A percentile compares a stretch with the other conserved stretches of the same genome.
Evolutionary conservation across 495 filamentous ascomycete species (phyloP).

Genomic region (Xylaria grammica): DNA sequence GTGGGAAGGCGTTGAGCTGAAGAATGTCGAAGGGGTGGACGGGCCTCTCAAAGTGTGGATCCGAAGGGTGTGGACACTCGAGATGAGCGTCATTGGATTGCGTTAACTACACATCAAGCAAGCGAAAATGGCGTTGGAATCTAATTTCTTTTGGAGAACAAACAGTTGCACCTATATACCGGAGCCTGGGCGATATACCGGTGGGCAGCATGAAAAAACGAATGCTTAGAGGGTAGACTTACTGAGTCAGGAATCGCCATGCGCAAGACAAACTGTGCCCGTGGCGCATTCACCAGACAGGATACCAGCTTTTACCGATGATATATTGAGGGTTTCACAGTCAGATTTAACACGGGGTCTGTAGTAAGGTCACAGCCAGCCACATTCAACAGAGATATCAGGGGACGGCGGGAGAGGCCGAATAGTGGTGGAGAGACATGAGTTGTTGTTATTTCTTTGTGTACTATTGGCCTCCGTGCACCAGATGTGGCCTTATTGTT

Average conservation of each 20-base stretch:
- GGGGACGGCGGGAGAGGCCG: not conserved
- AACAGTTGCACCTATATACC: slow-evolving; percentile 22
- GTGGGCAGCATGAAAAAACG: slow-evolving; percentile 17
- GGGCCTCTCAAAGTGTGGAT: slow-evolving; percentile 98
- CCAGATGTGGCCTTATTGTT: not conserved
- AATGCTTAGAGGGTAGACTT: not conserved
- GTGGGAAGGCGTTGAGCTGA: slow-evolving; percentile 98
- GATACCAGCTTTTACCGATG: not conserved
- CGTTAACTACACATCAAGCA: slow-evolving; percentile 57
- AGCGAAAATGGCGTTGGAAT: slow-evolving; percentile 33
- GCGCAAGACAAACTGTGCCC: not conserved
- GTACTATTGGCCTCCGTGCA: not conserved
- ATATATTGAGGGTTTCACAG: not conserved
- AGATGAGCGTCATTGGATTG: slow-evolving; percentile 97
- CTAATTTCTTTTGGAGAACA: slow-evolving; percentile 25
- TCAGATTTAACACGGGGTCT: not conserved
- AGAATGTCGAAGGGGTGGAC: slow-evolving; percentile 86
- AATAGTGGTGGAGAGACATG: slow-evolving; percentile 12
- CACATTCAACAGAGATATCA: not conserved
- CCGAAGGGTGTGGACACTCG: slow-evolving; percentile 94
- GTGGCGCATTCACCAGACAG: not conserved
- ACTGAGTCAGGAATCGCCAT: not conserved
- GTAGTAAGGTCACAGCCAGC: not conserved
- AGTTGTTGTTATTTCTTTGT: slow-evolving; percentile 8
- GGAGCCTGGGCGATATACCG: slow-evolving; percentile 23